Percentiles rank a stretch among this genome's conserved stretches.
These are phyloP conservation scores for Cladobotryum protrusum DNA, from an alignment of 2,329 filamentous ascomycete species.

Conservation along the genomic window DNA sequence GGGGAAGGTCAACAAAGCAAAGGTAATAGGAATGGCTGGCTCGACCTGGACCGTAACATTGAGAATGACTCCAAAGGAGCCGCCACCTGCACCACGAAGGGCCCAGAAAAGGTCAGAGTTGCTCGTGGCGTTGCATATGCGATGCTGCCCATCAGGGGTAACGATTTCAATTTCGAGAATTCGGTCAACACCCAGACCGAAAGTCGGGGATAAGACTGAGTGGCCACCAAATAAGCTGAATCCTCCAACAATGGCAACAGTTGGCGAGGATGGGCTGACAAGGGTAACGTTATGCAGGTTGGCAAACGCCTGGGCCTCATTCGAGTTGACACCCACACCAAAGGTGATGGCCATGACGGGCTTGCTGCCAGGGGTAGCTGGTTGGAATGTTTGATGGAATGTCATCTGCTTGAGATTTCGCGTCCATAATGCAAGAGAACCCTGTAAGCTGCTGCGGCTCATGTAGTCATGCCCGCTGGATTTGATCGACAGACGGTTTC, in stretches of 20 bases:
- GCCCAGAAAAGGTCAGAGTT: slow-evolving; percentile 50
- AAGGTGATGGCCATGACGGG: slow-evolving; percentile 5
- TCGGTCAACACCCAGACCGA: slow-evolving; percentile 44
- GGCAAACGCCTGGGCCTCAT: slow-evolving; percentile 10
- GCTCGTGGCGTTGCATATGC: slow-evolving; percentile 35
- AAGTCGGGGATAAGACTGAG: slow-evolving; percentile 31
- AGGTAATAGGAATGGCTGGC: background rate
- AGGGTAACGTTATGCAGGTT: slow-evolving; percentile 5
- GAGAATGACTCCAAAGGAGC: slow-evolving; percentile 44
- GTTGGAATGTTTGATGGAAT: slow-evolving; percentile 2
- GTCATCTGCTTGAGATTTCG: slow-evolving; percentile 5
- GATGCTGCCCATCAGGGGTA: slow-evolving; percentile 33
- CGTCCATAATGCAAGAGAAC: slow-evolving; percentile 8
- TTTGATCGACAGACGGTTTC: slow-evolving; percentile 7
- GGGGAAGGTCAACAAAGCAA: background rate
- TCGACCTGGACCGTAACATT: background rate
- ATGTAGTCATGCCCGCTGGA: slow-evolving; percentile 8
- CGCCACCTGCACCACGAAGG: slow-evolving; percentile 42
- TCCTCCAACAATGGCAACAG: slow-evolving; percentile 9
- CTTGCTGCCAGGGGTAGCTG: background rate
- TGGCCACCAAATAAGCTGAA: slow-evolving; percentile 32
- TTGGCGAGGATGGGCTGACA: slow-evolving; percentile 8
- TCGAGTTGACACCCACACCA: slow-evolving; percentile 7
- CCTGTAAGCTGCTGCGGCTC: background rate
- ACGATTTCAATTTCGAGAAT: slow-evolving; percentile 38